These are phyloP conservation scores for Coniferiporia weirii DNA, from an alignment of 1,284 basidiomycete species.

Conservation along the genomic window DNA sequence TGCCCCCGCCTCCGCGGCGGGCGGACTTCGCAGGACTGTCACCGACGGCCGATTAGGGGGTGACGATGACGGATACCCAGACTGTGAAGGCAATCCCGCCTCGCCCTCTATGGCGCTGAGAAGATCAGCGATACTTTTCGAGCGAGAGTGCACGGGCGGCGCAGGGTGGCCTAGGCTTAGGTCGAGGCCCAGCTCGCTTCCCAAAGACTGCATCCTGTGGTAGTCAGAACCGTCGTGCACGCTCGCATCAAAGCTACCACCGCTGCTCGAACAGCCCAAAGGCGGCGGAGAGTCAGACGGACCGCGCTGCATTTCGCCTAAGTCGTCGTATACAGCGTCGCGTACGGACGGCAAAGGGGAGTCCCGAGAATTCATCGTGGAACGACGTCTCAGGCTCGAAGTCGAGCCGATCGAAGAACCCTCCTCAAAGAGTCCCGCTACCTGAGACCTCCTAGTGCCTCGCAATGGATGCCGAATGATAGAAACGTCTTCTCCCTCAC, in stretches of 20 bases:
- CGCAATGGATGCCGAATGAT: no score
- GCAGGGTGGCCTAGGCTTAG: constrained; percentile 29
- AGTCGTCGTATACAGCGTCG: no score
- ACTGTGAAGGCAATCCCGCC: background rate
- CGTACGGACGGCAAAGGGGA: no score
- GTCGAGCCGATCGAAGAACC: background rate
- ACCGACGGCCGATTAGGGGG: background rate
- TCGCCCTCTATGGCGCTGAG: constrained; percentile 22
- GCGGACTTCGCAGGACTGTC: background rate
- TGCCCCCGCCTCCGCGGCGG: background rate
- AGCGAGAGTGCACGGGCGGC: constrained; percentile 40
- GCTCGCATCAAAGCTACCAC: background rate
- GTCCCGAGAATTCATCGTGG: no score
- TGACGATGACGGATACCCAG: background rate
- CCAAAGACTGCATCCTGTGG: constrained; percentile 38
- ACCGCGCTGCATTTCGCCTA: background rate
- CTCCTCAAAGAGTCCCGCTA: constrained; percentile 54
- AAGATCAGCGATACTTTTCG: constrained; percentile 48
- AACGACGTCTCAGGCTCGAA: no score
- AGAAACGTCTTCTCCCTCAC: background rate
- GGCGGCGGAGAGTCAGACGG: constrained; percentile 19
- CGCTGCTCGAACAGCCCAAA: background rate
- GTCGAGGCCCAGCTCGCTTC: constrained; percentile 48
- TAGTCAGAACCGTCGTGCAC: background rate
- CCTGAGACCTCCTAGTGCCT: background rate